Evolutionary conservation across 2,329 filamentous ascomycete species (phyloP).

Genomic region (Ophiostoma perfectum): DNA sequence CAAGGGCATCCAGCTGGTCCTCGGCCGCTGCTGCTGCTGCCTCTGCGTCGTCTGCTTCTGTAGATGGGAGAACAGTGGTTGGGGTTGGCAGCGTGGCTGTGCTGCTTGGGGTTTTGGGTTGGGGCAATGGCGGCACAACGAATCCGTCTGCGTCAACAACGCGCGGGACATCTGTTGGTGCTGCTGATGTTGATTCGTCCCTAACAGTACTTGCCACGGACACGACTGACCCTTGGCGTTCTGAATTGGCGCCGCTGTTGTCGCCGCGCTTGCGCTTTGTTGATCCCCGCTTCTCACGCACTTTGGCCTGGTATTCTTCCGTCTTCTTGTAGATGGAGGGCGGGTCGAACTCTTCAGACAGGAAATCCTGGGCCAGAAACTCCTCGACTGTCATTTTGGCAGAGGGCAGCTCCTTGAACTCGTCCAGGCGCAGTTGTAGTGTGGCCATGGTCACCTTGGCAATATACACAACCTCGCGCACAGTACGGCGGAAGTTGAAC

Average conservation of each 20-base stretch:
- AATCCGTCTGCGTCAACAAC: conserved; percentile 61
- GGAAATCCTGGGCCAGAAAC: conserved; percentile 59
- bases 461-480: conserved; percentile 94
- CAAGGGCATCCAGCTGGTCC: conserved; percentile 39
- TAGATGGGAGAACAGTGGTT: neutral
- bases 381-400: conserved; percentile 82
- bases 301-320: conserved; percentile 52
- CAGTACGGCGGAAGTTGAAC: conserved; percentile 93
- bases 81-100: neutral
- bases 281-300: conserved; percentile 42
- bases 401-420: conserved; percentile 83
- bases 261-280: conserved; percentile 43
- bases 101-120: conserved; percentile 26
- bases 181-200: neutral
- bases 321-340: conserved; percentile 71
- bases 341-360: conserved; percentile 59
- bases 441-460: conserved; percentile 95
- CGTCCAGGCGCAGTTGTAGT: conserved; percentile 82
- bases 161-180: neutral
- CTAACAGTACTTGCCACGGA: neutral
- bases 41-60: conserved; percentile 8
- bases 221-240: conserved; percentile 21
- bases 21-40: conserved; percentile 28
- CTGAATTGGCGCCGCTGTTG: neutral
- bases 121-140: conserved; percentile 52